Evolutionary conservation across 129 eudicot genomes (phyloP), one percentile per base, ranked within the genome.

Genomic region (Kitagawia praeruptora): DNA sequence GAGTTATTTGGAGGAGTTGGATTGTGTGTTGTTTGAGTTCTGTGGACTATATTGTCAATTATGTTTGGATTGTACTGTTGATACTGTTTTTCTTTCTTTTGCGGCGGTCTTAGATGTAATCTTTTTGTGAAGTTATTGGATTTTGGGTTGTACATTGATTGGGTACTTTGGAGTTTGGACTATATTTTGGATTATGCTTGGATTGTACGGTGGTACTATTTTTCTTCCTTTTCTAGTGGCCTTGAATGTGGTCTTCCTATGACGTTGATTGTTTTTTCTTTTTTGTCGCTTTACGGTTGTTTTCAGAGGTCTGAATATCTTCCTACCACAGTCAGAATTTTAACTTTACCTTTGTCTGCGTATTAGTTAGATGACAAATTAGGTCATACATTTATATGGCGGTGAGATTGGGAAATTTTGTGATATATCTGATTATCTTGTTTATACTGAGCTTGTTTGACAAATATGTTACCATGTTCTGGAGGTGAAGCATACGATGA

Each of bases 81-180:
- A 61, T 40, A 23, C 14, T 9, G 25, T 23, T 23, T 47, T 45
- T 72, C n/a, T 41, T 41, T 6, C 11, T 40, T 21, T 72, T 45
- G 3, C 27, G 15, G 21, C 46, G 37, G 56, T 74, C 23, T 8
- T n/a, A 75, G 16, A 44, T n/a, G 56, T 37, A 67, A 15, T 76
- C 25, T 75, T 58, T 64, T 23, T 49, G 16, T 34, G 19, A 64
- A 61, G 69, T 61, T 25, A 10, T 61, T 61, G 69, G 67, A 12
- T 61, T 58, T 61, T 61, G 34, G 31, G 31, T 61, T 25, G 34
- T 61, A 61, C 37, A 67, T 75, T 75, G 69, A 77, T 53, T 27
- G 12, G 44, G 46, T 11, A 38, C 3, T 23, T 40, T 40, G 47
- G 75, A 38, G 1, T 23, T 40, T 40, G 47, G 75, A 71, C 47